Conservation (phyloP, 1,284 basidiomycete species). For the Dichomitus squalens region DNA sequence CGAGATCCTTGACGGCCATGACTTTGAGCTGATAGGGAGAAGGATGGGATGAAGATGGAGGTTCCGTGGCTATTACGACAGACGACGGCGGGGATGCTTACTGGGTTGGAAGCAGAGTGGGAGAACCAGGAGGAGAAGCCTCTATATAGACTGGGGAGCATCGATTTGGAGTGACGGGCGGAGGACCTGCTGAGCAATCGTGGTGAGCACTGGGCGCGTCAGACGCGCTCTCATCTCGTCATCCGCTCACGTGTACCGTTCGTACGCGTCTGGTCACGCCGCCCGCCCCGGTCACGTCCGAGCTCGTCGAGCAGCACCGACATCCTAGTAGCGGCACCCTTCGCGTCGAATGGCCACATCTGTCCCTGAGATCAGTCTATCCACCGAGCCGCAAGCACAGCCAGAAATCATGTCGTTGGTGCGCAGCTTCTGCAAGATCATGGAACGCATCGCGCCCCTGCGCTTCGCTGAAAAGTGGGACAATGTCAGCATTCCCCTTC, state of each 20-base stretch:
- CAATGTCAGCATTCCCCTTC: slow-evolving; percentile 62
- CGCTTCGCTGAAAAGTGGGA: slow-evolving; percentile 88
- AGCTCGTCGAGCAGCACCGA: no score
- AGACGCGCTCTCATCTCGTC: slow-evolving; percentile 14
- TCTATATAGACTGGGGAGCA: slow-evolving; percentile 33
- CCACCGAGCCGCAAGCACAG: not conserved
- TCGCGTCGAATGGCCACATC: not conserved
- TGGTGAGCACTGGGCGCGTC: not conserved
- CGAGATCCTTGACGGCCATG: slow-evolving; percentile 42
- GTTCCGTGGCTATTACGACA: slow-evolving; percentile 22
- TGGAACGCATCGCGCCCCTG: slow-evolving; percentile 86
- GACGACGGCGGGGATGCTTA: slow-evolving; percentile 25
- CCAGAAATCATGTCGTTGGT: slow-evolving; percentile 37
- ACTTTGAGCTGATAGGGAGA: slow-evolving; percentile 40
- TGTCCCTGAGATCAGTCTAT: not conserved
- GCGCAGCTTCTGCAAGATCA: slow-evolving; percentile 58
- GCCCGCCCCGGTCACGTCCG: not conserved
- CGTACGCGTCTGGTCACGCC: not conserved
- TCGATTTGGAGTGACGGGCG: slow-evolving; percentile 3
- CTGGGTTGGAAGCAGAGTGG: slow-evolving; percentile 24
- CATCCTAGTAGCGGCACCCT: not conserved
- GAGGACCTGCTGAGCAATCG: slow-evolving; percentile 18
- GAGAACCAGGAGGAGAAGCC: slow-evolving; percentile 21
- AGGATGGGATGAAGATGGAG: slow-evolving; percentile 39
- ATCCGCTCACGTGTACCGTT: not conserved